These are phyloP conservation scores for Pistacia atlantica DNA, from an alignment of 345 rosid genomes.

Conservation along the genomic window DNA sequence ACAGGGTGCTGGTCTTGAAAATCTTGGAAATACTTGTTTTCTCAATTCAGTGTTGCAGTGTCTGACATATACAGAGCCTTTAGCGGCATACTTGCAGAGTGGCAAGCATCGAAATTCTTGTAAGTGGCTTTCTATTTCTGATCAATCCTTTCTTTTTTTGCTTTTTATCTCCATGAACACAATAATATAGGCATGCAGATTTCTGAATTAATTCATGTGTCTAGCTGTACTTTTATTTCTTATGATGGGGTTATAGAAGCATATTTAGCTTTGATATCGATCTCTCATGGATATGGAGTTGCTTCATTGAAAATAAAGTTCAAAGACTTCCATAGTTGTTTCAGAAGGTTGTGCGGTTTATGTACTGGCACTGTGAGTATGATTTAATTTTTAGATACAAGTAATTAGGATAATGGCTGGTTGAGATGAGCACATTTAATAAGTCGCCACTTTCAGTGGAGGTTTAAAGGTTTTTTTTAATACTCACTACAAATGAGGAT, in stretches of 20 bases:
- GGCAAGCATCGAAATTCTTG: too few relatives aligned
- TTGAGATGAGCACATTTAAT: neutral
- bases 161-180: too few relatives aligned
- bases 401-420: neutral
- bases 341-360: neutral
- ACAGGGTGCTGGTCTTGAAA: constrained; percentile 95
- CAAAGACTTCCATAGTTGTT: neutral
- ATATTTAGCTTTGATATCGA: neutral
- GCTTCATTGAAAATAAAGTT: neutral
- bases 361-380: neutral
- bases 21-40: constrained; percentile 97
- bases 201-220: neutral
- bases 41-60: constrained; percentile 95
- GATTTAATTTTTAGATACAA: neutral
- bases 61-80: constrained; percentile 92
- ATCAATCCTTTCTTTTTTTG: too few relatives aligned
- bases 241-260: neutral
- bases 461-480: neutral
- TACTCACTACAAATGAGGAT: neutral
- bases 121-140: too few relatives aligned
- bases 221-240: neutral
- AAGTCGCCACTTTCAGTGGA: neutral
- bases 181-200: neutral
- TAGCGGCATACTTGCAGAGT: constrained; percentile 84
- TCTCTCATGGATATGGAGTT: neutral